Evolutionary conservation across 495 filamentous ascomycete genomes (phyloP).

Genomic region (Aspergillus saccharolyticus): DNA sequence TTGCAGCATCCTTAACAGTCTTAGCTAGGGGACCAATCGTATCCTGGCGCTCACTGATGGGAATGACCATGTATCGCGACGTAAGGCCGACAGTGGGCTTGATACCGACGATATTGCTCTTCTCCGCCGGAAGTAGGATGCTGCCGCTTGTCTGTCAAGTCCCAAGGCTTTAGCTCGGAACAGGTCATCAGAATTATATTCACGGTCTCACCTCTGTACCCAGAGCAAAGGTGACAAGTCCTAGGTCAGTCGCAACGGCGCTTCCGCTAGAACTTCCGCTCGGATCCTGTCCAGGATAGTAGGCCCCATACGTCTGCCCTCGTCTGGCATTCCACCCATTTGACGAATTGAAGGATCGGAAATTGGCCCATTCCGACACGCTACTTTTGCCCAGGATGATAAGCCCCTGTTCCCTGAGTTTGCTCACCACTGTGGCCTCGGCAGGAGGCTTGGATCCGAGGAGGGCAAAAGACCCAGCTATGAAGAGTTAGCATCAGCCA

Average conservation of each 20-base stretch:
- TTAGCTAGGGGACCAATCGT: conserved; percentile 62
- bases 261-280: conserved; percentile 50
- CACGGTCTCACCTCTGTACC: conserved; percentile 42
- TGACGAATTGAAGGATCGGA: conserved; percentile 40
- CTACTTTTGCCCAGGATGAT: conserved; percentile 54
- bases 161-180: conserved; percentile 3
- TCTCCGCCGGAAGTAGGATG: conserved; percentile 48
- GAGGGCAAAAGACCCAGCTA: conserved; percentile 55
- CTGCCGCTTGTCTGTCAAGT: conserved; percentile 42
- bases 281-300: conserved; percentile 48
- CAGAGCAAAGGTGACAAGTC: conserved; percentile 44
- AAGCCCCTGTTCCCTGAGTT: conserved; percentile 46
- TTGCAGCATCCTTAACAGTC: conserved; percentile 62
- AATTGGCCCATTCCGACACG: conserved; percentile 53
- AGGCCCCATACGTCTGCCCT: conserved; percentile 47
- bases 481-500: conserved; percentile 4
- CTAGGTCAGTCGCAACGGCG: conserved; percentile 45
- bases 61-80: conserved; percentile 56
- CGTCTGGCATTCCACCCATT: conserved; percentile 54
- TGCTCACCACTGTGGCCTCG: conserved; percentile 43
- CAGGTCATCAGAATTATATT: background rate
- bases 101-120: conserved; percentile 56
- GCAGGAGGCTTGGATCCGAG: conserved; percentile 42
- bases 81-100: conserved; percentile 70
- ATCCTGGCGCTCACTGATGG: conserved; percentile 58